Evolutionary conservation across 768 basidiomycete genomes (phyloP).

Genomic region (Kwoniella pini): DNA sequence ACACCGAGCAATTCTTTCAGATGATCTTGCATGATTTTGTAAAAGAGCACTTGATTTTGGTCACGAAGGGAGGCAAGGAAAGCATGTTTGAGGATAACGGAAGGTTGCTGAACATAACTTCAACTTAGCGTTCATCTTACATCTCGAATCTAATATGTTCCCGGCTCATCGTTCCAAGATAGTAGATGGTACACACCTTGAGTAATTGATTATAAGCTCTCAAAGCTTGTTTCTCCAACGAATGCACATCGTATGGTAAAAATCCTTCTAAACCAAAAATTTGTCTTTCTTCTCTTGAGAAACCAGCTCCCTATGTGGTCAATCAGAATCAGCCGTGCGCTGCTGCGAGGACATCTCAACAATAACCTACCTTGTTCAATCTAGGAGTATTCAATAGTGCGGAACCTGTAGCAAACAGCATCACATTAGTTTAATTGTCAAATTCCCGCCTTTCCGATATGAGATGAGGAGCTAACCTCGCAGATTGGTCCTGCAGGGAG

Average conservation of each 20-base stretch:
- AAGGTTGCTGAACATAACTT: slow-evolving; percentile 52
- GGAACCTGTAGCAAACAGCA: slow-evolving; percentile 25
- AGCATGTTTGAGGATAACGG: slow-evolving; percentile 67
- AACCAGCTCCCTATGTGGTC: slow-evolving; percentile 65
- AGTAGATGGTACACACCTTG: slow-evolving; percentile 31
- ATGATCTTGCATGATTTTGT: slow-evolving; percentile 65
- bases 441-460: not conserved
- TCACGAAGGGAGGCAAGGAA: slow-evolving; percentile 59
- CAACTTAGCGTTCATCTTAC: too few species aligned
- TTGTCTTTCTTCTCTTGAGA: slow-evolving; percentile 68
- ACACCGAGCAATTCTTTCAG: slow-evolving; percentile 69
- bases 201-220: slow-evolving; percentile 65
- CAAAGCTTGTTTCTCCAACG: slow-evolving; percentile 62
- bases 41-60: slow-evolving; percentile 69
- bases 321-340: not conserved
- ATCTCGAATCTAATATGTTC: slow-evolving; percentile 1
- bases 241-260: slow-evolving; percentile 56
- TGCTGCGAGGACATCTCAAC: too few species aligned
- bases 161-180: too few species aligned
- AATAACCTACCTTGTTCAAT: slow-evolving; percentile 37
- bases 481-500: slow-evolving; percentile 32
- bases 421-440: not conserved
- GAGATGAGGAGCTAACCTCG: slow-evolving; percentile 23
- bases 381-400: slow-evolving; percentile 42
- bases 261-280: slow-evolving; percentile 64